Percentiles rank a stretch among this genome's conserved stretches.
Evolutionary conservation across 805 yeast species (phyloP).

Genomic region (Metschnikowia koreensis): DNA sequence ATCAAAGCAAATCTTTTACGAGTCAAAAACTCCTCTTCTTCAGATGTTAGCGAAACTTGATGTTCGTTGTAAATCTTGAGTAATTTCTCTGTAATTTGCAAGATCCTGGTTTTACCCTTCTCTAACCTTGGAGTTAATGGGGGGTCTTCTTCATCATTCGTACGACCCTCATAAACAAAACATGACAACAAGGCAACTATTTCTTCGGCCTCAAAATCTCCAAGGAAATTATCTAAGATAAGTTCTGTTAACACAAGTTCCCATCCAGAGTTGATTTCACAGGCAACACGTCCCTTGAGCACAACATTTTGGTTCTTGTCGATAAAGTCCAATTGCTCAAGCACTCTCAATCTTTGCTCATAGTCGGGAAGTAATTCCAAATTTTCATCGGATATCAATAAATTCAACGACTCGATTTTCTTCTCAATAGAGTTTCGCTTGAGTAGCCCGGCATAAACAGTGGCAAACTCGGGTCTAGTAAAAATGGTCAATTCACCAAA

Average conservation of each 20-base stretch:
- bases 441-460: conserved; percentile 45
- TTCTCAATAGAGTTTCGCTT: conserved; percentile 44
- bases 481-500: conserved; percentile 27
- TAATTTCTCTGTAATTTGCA: conserved; percentile 64
- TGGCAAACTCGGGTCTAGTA: conserved; percentile 43
- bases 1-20: conserved; percentile 84
- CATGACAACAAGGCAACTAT: conserved; percentile 92
- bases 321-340: conserved; percentile 75
- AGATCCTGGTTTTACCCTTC: conserved; percentile 61
- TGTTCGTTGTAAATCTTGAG: conserved; percentile 59
- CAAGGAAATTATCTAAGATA: conserved; percentile 85
- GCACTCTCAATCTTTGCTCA: conserved; percentile 79
- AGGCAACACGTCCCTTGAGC: conserved; percentile 89
- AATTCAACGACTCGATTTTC: conserved; percentile 55
- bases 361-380: conserved; percentile 90
- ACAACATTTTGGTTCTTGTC: conserved; percentile 74
- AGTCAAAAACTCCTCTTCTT: conserved; percentile 81
- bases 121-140: conserved; percentile 77
- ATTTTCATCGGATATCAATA: conserved; percentile 79
- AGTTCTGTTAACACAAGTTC: conserved; percentile 88
- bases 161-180: conserved; percentile 87
- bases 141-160: conserved; percentile 61
- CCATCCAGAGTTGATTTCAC: conserved; percentile 89
- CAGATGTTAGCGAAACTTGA: conserved; percentile 75
- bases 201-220: conserved; percentile 92